Evolutionary conservation across 1,284 basidiomycete species (phyloP).

Genomic region (Trametes pubescens): DNA sequence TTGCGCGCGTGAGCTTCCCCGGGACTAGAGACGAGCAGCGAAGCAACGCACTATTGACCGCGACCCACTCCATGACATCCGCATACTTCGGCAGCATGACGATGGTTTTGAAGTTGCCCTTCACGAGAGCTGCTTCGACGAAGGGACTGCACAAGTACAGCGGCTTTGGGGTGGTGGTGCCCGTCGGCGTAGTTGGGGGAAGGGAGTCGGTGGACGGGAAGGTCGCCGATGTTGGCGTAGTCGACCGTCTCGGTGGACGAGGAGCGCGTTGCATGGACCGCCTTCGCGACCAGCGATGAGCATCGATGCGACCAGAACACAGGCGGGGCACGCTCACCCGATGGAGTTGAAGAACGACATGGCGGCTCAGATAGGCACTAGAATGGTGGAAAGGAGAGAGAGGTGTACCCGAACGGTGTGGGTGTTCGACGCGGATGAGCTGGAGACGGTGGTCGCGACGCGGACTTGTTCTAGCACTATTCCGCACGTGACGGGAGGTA

Average conservation of each 20-base stretch:
- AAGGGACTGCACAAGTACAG: slow-evolving; percentile 96
- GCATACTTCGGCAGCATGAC: slow-evolving; percentile 97
- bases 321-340: slow-evolving; percentile 54
- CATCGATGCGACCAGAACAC: slow-evolving; percentile 16
- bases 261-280: slow-evolving; percentile 76
- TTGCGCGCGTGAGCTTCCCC: background rate
- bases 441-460: slow-evolving; percentile 28
- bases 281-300: slow-evolving; percentile 45
- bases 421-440: slow-evolving; percentile 8
- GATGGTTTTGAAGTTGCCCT: slow-evolving; percentile 99
- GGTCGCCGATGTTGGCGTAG: slow-evolving; percentile 74
- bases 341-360: slow-evolving; percentile 86
- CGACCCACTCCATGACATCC: slow-evolving; percentile 99
- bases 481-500: slow-evolving; percentile 27
- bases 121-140: slow-evolving; percentile 95
- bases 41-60: slow-evolving; percentile 84
- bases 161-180: slow-evolving; percentile 64
- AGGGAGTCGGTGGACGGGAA: slow-evolving; percentile 56
- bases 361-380: background rate
- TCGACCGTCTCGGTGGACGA: slow-evolving; percentile 67
- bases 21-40: slow-evolving; percentile 8
- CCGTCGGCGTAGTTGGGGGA: slow-evolving; percentile 51
- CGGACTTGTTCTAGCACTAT: slow-evolving; percentile 17
- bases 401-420: background rate
- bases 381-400: background rate